phyloP scores from a whole-genome alignment of 495 filamentous ascomycete species.

The Talaromyces wortmannii region DNA sequence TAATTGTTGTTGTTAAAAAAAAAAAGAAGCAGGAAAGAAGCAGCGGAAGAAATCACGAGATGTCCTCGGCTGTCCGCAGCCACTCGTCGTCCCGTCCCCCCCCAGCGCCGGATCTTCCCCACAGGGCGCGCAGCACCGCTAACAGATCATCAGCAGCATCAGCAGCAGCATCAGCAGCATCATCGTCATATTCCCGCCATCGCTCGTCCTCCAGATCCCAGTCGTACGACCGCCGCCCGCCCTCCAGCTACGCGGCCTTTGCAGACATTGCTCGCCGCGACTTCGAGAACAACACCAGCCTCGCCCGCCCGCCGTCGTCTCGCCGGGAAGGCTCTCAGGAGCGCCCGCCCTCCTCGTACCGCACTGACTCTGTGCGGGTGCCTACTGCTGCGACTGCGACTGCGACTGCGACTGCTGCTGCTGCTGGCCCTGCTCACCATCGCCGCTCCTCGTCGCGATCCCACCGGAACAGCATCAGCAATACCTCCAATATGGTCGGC shows the following conservation, averaged over 20 bases:
- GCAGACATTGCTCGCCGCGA: constrained; percentile 50
- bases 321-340: constrained; percentile 47
- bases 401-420: too few relatives aligned
- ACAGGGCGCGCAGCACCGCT: constrained; percentile 49
- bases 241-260: constrained; percentile 44
- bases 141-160: constrained; percentile 31
- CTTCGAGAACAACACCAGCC: constrained; percentile 44
- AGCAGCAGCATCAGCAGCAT: constrained; percentile 17
- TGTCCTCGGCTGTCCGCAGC: constrained; percentile 44
- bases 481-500: constrained; percentile 51
- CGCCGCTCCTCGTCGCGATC: constrained; percentile 38
- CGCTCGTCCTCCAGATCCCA: constrained; percentile 35
- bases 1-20: too few relatives aligned
- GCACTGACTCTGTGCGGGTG: constrained; percentile 41
- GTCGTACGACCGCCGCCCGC: constrained; percentile 40
- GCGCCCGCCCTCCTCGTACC: constrained; percentile 37
- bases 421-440: constrained; percentile 17
- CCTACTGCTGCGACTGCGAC: constrained; percentile 4
- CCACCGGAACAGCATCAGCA: constrained; percentile 45
- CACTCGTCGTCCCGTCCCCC: constrained; percentile 42
- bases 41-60: constrained; percentile 8
- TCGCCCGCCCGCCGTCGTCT: constrained; percentile 37
- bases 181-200: constrained; percentile 14
- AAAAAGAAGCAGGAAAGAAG: neutral
- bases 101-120: constrained; percentile 44